Conservation (phyloP, 768 basidiomycete species). For the Pleurotus tuoliensis region DNA sequence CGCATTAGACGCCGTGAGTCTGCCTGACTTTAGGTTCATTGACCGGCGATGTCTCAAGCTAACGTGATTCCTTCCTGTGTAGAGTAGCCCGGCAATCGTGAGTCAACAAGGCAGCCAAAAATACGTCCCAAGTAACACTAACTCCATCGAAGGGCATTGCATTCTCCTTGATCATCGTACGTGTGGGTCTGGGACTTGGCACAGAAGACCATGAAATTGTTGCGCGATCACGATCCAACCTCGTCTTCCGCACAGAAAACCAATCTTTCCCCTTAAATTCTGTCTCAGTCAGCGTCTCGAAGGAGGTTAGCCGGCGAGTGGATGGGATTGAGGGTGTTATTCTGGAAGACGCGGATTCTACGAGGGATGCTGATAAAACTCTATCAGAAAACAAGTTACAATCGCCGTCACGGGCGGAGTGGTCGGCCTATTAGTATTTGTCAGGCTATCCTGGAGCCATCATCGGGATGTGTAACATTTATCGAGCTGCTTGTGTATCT, state of each 20-base stretch:
- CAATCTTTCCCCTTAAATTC: neutral
- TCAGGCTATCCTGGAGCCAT: neutral
- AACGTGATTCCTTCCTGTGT: neutral
- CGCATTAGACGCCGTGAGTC: neutral
- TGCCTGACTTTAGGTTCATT: neutral
- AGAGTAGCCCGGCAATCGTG: slow-evolving; percentile 5
- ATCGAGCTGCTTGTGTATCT: no score
- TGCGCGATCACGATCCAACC: neutral
- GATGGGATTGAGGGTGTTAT: neutral
- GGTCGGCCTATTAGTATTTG: neutral
- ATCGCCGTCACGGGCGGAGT: neutral
- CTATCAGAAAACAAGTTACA: neutral
- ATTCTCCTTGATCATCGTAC: slow-evolving; percentile 6
- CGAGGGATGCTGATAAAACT: neutral
- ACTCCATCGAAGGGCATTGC: neutral
- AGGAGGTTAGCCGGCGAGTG: neutral
- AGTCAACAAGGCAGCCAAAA: neutral
- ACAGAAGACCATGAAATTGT: neutral
- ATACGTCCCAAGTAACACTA: neutral
- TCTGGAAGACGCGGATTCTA: neutral
- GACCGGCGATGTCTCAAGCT: neutral
- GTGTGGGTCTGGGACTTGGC: slow-evolving; percentile 2
- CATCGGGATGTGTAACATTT: no score
- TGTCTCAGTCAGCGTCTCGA: neutral
- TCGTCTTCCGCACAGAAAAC: slow-evolving; percentile 2